A percentile compares a stretch with the other conserved stretches of the same genome.
Evolutionary conservation across 2,329 filamentous ascomycete species (phyloP).

Genomic region (Ophiognomonia clavigignenti-juglandacearum): DNA sequence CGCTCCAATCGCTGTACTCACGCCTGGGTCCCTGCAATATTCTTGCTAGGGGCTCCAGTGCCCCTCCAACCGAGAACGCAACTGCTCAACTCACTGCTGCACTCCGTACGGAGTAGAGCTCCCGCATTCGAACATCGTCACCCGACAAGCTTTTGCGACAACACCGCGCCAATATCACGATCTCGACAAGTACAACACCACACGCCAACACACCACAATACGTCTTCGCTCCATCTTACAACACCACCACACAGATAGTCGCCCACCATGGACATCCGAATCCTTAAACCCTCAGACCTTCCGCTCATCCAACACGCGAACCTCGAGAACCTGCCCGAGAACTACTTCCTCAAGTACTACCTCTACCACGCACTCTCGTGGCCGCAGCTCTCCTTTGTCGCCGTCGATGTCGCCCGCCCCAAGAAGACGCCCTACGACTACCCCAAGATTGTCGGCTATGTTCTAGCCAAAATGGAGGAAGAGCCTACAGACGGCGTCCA

Average conservation of each 20-base stretch:
- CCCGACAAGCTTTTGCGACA: too few species aligned
- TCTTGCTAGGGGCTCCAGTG: too few species aligned
- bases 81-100: too few species aligned
- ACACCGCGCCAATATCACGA: too few species aligned
- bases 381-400: constrained; percentile 95
- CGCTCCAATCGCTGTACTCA: constrained; percentile 13
- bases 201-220: too few species aligned
- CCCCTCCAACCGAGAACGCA: too few species aligned
- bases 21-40: too few species aligned
- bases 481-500: constrained; percentile 85
- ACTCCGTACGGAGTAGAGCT: too few species aligned
- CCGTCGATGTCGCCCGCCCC: constrained; percentile 82
- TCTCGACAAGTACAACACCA: too few species aligned
- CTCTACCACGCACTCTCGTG: constrained; percentile 97
- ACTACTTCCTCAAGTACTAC: constrained; percentile 99
- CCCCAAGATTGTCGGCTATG: constrained; percentile 96
- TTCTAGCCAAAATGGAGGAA: constrained; percentile 99
- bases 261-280: constrained; percentile 77
- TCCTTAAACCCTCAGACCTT: constrained; percentile 77
- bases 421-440: constrained; percentile 77
- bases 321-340: constrained; percentile 97
- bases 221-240: background rate
- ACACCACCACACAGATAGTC: background rate
- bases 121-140: too few species aligned
- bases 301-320: constrained; percentile 96